A percentile compares a stretch with the other conserved stretches of the same genome.
Evolutionary conservation across 495 filamentous ascomycete species (phyloP).

Genomic region (Penicillium cataractarum): DNA sequence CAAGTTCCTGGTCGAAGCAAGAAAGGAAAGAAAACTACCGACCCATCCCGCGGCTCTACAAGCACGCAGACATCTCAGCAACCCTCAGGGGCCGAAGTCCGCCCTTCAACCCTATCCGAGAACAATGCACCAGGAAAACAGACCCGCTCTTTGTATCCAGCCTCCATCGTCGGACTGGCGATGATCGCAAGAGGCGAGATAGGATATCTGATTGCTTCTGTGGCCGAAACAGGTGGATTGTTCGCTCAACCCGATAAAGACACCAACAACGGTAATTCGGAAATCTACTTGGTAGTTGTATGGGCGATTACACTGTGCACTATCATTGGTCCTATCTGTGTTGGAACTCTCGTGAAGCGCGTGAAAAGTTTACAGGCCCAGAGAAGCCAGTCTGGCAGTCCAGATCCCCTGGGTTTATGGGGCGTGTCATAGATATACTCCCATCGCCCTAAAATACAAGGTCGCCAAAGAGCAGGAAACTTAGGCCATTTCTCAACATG

Average conservation of each 20-base stretch:
- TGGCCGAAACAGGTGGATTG: constrained; percentile 63
- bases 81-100: background rate
- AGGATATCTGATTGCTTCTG: constrained; percentile 74
- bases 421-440: constrained; percentile 27
- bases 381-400: constrained; percentile 20
- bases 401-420: constrained; percentile 44
- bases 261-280: constrained; percentile 27
- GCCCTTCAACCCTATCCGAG: background rate
- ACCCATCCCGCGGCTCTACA: background rate
- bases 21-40: constrained; percentile 5
- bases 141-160: constrained; percentile 61
- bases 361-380: constrained; percentile 43
- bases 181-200: constrained; percentile 83
- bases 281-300: constrained; percentile 66
- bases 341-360: constrained; percentile 62
- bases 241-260: constrained; percentile 37
- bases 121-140: constrained; percentile 32
- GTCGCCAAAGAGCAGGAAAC: too few relatives aligned
- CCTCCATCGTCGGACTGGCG: constrained; percentile 59
- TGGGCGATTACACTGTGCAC: constrained; percentile 82
- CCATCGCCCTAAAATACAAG: too few relatives aligned
- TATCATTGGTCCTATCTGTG: constrained; percentile 67
- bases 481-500: too few relatives aligned
- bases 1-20: background rate
- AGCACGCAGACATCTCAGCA: background rate